These are phyloP conservation scores for Brettanomyces anomalus DNA, from an alignment of 805 yeast species.

Conservation along the genomic window DNA sequence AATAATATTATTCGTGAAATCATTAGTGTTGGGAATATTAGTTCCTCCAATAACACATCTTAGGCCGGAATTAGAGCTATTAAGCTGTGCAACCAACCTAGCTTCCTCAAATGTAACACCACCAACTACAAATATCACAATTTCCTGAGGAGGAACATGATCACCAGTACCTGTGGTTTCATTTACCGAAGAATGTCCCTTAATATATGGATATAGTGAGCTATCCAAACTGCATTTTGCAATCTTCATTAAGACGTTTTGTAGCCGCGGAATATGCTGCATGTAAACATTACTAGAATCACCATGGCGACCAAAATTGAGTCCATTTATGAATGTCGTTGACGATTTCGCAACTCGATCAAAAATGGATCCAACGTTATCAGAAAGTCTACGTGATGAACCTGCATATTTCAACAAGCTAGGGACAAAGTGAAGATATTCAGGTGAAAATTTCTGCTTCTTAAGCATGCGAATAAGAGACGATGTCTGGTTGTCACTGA, in stretches of 20 bases:
- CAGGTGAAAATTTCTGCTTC: conserved; percentile 26
- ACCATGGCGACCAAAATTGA: conserved; percentile 25
- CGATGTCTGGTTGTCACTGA: conserved; percentile 34
- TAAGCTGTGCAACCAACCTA: conserved; percentile 66
- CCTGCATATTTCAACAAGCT: conserved; percentile 40
- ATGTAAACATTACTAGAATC: conserved; percentile 68
- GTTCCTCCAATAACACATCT: conserved; percentile 81
- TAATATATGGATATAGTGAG: conserved; percentile 11
- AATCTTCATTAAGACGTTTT: conserved; percentile 33
- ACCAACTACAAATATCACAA: conserved; percentile 70
- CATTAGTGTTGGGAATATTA: conserved; percentile 38
- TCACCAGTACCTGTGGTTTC: conserved; percentile 5
- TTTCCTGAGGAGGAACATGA: conserved; percentile 44
- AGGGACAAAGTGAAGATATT: conserved; percentile 35
- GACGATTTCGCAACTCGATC: conserved; percentile 17
- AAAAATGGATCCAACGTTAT: conserved; percentile 25
- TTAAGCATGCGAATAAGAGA: conserved; percentile 30
- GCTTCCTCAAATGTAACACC: conserved; percentile 94
- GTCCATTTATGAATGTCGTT: conserved; percentile 24
- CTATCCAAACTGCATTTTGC: conserved; percentile 33
- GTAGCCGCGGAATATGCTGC: conserved; percentile 81
- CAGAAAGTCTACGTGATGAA: conserved; percentile 30
- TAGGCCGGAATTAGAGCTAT: conserved; percentile 44
- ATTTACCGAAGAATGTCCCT: conserved; percentile 8
- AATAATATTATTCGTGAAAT: conserved; percentile 26